A percentile compares a stretch with the other conserved stretches of the same genome.
Evolutionary conservation across 108 stramenopile species (phyloP).

Genomic region (Aurantiochytrium sp.): DNA sequence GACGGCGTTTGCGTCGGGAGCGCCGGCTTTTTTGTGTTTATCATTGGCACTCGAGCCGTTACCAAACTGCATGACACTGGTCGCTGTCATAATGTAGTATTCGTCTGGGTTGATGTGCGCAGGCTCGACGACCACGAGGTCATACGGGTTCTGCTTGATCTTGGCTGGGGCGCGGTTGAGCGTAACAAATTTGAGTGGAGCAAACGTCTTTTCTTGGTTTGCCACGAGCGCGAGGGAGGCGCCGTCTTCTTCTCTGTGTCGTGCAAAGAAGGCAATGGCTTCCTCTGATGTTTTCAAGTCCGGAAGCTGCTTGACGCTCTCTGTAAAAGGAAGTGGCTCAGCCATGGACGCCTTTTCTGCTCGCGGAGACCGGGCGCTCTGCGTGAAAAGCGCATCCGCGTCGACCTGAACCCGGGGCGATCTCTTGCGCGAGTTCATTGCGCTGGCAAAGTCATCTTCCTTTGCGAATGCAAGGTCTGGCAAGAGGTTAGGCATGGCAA

Average conservation of each 20-base stretch:
- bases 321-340: neutral
- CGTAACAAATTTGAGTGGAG: neutral
- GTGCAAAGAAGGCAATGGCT: neutral
- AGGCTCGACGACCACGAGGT: neutral
- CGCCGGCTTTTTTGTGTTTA: neutral
- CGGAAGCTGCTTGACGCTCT: neutral
- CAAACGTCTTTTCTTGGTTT: neutral
- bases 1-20: neutral
- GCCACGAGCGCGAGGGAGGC: neutral
- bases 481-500: neutral
- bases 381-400: neutral
- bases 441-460: neutral
- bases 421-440: neutral
- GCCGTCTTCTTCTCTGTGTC: neutral
- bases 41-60: neutral
- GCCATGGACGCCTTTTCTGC: neutral
- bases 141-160: neutral
- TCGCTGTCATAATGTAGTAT: slow-evolving; percentile 1
- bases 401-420: neutral
- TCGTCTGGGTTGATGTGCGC: neutral
- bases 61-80: slow-evolving; percentile 3
- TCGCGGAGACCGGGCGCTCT: neutral
- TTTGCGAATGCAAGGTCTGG: neutral
- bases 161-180: neutral
- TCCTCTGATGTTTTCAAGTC: neutral